These are phyloP conservation scores for Trichophyton simii DNA, from an alignment of 2,329 filamentous ascomycete genomes.

Conservation along the genomic window DNA sequence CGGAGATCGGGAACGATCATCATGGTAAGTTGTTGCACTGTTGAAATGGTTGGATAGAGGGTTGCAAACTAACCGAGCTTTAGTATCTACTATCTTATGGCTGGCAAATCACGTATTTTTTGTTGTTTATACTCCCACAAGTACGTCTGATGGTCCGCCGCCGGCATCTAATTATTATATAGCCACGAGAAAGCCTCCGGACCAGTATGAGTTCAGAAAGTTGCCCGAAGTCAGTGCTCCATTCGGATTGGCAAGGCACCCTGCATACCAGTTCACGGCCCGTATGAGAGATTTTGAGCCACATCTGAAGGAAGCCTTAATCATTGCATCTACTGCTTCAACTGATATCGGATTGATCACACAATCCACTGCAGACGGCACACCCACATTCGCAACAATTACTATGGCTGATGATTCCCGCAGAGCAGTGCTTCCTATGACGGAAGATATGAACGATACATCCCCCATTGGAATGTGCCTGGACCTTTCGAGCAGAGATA, in stretches of 20 bases:
- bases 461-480: slow-evolving; percentile 65
- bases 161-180: slow-evolving; percentile 65
- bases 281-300: slow-evolving; percentile 71
- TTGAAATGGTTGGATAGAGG: too few relatives aligned
- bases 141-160: slow-evolving; percentile 42
- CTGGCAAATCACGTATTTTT: slow-evolving; percentile 79
- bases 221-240: slow-evolving; percentile 62
- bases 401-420: slow-evolving; percentile 60
- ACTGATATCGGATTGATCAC: slow-evolving; percentile 69
- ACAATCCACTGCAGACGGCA: slow-evolving; percentile 51
- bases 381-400: slow-evolving; percentile 59
- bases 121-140: slow-evolving; percentile 57
- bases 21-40: slow-evolving; percentile 46
- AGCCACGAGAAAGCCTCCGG: slow-evolving; percentile 49
- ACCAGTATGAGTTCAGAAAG: slow-evolving; percentile 56
- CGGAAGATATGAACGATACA: slow-evolving; percentile 53
- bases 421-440: slow-evolving; percentile 63
- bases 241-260: slow-evolving; percentile 51
- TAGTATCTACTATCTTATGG: slow-evolving; percentile 72
- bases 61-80: neutral
- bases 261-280: slow-evolving; percentile 64
- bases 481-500: slow-evolving; percentile 73
- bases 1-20: slow-evolving; percentile 49
- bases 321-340: slow-evolving; percentile 69
- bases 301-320: slow-evolving; percentile 64